These are phyloP conservation scores for Ophiostoma tasmaniense DNA, from an alignment of 2,329 filamentous ascomycete species.

Conservation along the genomic window DNA sequence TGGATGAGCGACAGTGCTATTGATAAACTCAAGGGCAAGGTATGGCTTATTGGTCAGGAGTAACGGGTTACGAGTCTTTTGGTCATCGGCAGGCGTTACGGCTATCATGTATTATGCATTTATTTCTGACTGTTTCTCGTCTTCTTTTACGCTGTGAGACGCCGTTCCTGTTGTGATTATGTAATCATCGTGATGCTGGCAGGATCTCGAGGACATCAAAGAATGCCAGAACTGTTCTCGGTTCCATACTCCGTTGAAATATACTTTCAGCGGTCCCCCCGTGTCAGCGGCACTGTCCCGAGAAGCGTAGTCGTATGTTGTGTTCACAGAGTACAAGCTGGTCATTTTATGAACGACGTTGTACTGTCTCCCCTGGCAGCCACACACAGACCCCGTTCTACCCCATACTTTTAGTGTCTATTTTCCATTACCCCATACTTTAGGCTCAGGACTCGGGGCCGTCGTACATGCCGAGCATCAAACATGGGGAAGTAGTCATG, in stretches of 20 bases:
- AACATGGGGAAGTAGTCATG: not conserved
- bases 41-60: slow-evolving; percentile 41
- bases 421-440: not conserved
- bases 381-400: not conserved
- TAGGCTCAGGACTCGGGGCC: too few relatives aligned
- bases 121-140: not conserved
- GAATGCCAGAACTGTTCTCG: not conserved
- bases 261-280: too few relatives aligned
- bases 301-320: not conserved
- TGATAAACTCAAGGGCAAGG: slow-evolving; percentile 46
- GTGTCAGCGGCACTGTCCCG: not conserved
- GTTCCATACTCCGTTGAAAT: not conserved
- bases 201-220: not conserved
- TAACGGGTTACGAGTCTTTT: not conserved
- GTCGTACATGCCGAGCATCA: not conserved
- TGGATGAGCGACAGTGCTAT: slow-evolving; percentile 50
- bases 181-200: not conserved
- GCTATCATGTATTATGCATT: not conserved
- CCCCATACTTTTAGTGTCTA: not conserved
- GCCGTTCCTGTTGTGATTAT: not conserved
- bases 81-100: not conserved
- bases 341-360: not conserved
- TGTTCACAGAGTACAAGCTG: not conserved
- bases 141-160: not conserved
- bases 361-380: not conserved